These are phyloP conservation scores for Calamus simplicifolius DNA, from an alignment of 176 grass and related monocot genomes.

Conservation along the genomic window DNA sequence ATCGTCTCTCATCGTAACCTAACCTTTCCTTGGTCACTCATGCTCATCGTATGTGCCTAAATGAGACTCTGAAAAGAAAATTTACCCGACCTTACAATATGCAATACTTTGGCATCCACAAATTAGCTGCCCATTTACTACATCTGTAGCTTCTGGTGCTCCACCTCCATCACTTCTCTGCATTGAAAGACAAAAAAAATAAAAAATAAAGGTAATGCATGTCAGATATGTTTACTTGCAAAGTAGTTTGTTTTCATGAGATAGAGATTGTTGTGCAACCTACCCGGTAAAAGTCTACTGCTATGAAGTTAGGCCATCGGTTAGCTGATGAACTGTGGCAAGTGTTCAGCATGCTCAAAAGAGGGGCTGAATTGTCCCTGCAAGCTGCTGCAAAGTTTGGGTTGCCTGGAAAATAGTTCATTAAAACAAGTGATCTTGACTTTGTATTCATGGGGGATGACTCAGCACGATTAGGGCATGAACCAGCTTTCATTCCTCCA, in stretches of 20 bases:
- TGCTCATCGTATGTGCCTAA: no score
- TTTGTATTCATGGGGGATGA: constrained; percentile 62
- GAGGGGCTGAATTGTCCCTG: constrained; percentile 63
- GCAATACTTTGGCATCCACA: constrained; percentile 56
- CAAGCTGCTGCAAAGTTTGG: constrained; percentile 46
- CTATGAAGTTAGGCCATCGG: constrained; percentile 80
- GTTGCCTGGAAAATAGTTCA: constrained; percentile 69
- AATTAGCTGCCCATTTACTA: constrained; percentile 51
- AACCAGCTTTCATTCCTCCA: constrained; percentile 52
- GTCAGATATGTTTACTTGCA: not conserved
- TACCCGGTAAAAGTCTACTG: constrained; percentile 89
- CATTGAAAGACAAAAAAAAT: not conserved
- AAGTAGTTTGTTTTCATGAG: no score
- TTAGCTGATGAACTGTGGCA: constrained; percentile 43
- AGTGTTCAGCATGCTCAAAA: constrained; percentile 41
- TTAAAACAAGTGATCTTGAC: constrained; percentile 78
- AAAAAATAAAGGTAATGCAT: not conserved
- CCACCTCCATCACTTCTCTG: constrained; percentile 79
- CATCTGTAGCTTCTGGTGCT: constrained; percentile 56
- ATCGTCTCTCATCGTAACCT: no score
- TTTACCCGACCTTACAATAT: constrained; percentile 42
- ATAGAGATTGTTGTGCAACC: not conserved
- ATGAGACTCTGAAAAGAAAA: no score
- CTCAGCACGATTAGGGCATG: constrained; percentile 59
- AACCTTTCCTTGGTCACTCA: no score